A percentile compares a stretch with the other conserved stretches of the same genome.
These are phyloP conservation scores for Rhododendron simsii DNA, from an alignment of 148 eudicot genomes.

Conservation along the genomic window DNA sequence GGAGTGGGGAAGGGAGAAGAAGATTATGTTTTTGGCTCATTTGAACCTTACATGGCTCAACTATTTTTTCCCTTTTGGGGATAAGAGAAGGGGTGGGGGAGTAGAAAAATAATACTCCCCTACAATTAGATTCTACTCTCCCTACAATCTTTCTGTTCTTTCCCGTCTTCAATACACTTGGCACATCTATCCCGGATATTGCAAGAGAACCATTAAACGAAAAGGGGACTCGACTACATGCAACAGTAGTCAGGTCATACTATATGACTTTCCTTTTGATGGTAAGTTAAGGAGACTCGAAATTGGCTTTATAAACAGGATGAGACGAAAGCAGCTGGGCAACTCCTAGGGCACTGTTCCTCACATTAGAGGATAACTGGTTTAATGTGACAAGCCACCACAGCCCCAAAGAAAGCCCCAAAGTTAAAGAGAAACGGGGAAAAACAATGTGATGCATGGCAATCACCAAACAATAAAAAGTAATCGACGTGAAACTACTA, in stretches of 20 bases:
- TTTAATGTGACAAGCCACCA: background rate
- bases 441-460: background rate
- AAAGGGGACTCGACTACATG: background rate
- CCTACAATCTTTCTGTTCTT: background rate
- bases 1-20: background rate
- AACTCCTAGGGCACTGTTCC: background rate
- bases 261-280: background rate
- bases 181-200: background rate
- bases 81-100: background rate
- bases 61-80: background rate
- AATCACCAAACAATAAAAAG: background rate
- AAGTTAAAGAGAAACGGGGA: background rate
- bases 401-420: background rate
- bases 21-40: background rate
- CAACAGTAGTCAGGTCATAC: background rate
- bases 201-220: background rate
- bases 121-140: background rate
- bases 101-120: background rate
- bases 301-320: background rate
- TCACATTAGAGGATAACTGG: background rate
- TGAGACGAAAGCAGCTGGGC: background rate
- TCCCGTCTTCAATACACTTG: background rate
- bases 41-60: background rate
- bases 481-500: background rate
- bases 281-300: background rate